Evolutionary conservation across 345 rosid species (phyloP), one percentile per base, ranked within the genome.

Genomic region (Boechera stricta): DNA sequence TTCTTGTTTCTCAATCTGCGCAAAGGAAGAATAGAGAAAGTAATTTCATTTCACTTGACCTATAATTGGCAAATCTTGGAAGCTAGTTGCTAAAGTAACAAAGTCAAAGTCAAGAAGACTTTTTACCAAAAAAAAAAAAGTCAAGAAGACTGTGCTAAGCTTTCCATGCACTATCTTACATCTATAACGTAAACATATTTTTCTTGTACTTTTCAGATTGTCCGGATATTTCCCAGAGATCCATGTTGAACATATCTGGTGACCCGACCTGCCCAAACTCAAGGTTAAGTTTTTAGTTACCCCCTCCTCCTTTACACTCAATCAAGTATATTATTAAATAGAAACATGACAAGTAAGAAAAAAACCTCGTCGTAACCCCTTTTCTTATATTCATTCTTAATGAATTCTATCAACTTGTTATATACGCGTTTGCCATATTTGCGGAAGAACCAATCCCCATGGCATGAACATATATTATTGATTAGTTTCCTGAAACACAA

Each of bases 1-100:
- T 36, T 67, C 60, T 67, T 67, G 60, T 12, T 67, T 35, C 5
- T 67, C 48, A 67, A 68, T 32, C 71, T 67, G 41, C 36, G 6
- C 15, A 21, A 42, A 10, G 12, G 42, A 39, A 39, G 12, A 10
- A 39, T 10, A 39, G 12, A 39, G 12, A 36, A 36, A 36, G 6
- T 7, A 8, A 36, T 36, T 36, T 36, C 39, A 36, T 8, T 36
- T 36, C 39, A 36, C 39, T 2, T 36, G 39, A 3, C 3, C 10
- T 39, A 39, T 4, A 39, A 3, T 7, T 36, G 36, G 8, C 24
- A 21, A 21, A 21, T 21, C 24, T 21, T 21, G 41, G 11, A 8
- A 2, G 42, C 53, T 39, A 24, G 6, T 18, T 38, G 9, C 48
- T 38, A 18, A 38, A 62, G 11, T 49, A 49, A 48, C 52, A n/a